Evolutionary conservation across 306 rosid species (phyloP).

Genomic region (Argentina anserina): DNA sequence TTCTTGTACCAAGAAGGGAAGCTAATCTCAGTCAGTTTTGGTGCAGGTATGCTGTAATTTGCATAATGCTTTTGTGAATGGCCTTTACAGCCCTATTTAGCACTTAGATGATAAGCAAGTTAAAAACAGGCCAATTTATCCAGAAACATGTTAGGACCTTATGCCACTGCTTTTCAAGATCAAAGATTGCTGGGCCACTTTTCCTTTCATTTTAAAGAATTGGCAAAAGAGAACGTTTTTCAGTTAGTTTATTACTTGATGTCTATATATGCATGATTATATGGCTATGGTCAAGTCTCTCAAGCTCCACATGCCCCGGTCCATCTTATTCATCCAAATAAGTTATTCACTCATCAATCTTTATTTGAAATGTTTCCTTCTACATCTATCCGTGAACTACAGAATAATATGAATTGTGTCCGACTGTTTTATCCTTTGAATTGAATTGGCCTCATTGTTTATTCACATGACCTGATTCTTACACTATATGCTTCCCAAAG

Average conservation of each 20-base stretch:
- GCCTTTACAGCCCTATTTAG: not conserved
- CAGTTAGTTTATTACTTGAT: not conserved
- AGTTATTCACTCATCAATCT: not conserved
- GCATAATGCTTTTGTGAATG: slow-evolving; percentile 2
- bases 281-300: not conserved
- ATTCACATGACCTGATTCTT: not conserved
- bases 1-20: slow-evolving; percentile 81
- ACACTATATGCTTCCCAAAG: not conserved
- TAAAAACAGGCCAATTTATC: not conserved
- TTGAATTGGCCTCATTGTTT: not conserved
- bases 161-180: not conserved
- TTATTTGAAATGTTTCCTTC: not conserved
- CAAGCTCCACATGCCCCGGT: not conserved
- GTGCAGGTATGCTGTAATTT: slow-evolving; percentile 58
- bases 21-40: slow-evolving; percentile 76
- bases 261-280: not conserved
- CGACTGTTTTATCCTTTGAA: not conserved
- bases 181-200: not conserved
- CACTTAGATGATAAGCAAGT: not conserved
- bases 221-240: not conserved
- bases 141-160: not conserved
- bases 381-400: not conserved
- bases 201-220: not conserved
- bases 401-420: not conserved
- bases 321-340: not conserved